A percentile compares a stretch with the other conserved stretches of the same genome.
Evolutionary conservation across 805 yeast species (phyloP).

Genomic region (Metschnikowia kofuensis): DNA sequence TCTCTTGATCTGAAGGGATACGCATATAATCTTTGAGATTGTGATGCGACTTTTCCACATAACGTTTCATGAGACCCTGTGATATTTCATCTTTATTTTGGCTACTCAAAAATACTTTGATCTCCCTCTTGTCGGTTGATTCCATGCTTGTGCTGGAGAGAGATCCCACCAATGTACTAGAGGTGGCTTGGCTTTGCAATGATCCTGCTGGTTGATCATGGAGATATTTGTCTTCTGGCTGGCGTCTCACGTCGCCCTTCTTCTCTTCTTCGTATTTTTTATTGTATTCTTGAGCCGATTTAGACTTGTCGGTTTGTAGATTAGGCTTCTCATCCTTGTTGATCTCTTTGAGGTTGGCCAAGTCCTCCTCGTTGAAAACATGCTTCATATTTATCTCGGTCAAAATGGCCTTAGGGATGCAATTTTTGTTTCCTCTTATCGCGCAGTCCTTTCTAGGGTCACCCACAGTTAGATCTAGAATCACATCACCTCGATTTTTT

Average conservation of each 20-base stretch:
- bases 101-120: too few species aligned
- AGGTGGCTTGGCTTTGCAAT: not conserved
- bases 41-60: slow-evolving; percentile 22
- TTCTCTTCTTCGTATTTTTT: not conserved
- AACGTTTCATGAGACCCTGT: slow-evolving; percentile 2
- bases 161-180: not conserved
- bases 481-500: slow-evolving; percentile 25
- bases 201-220: not conserved
- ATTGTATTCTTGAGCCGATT: slow-evolving; percentile 1
- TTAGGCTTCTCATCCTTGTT: slow-evolving; percentile 9
- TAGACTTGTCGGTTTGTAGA: not conserved
- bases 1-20: slow-evolving; percentile 36
- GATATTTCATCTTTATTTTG: not conserved
- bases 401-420: slow-evolving; percentile 28
- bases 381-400: slow-evolving; percentile 26
- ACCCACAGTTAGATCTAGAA: slow-evolving; percentile 41
- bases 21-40: slow-evolving; percentile 17
- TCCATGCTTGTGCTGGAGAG: not conserved
- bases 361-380: slow-evolving; percentile 28
- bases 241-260: not conserved
- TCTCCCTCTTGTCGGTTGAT: too few species aligned
- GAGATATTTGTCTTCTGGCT: not conserved
- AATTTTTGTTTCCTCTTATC: slow-evolving; percentile 36
- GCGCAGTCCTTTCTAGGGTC: slow-evolving; percentile 28
- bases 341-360: slow-evolving; percentile 3